Percentiles rank a stretch among this genome's conserved stretches.
Evolutionary conservation across 2,329 filamentous ascomycete species (phyloP).

Genomic region (Fusarium dlaminii): DNA sequence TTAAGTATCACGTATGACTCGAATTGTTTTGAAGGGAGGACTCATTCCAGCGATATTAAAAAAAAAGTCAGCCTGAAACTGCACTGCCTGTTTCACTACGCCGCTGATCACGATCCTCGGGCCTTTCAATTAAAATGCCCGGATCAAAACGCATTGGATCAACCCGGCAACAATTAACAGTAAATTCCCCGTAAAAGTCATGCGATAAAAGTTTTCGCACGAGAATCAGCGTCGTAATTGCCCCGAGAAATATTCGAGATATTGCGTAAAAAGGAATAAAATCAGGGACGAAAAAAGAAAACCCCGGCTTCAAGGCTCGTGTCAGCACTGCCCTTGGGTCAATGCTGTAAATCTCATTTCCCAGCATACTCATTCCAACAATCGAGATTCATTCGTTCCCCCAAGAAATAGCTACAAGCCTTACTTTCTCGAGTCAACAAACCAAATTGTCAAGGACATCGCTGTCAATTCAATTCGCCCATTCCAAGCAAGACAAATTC

Average conservation of each 20-base stretch:
- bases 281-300: not conserved
- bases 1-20: not conserved
- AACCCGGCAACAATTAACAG: not conserved
- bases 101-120: not conserved
- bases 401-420: not conserved
- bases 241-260: conserved; percentile 9
- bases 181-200: not conserved
- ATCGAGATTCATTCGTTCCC: conserved; percentile 12
- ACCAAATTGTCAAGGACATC: not conserved
- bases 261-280: not conserved
- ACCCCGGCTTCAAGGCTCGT: not conserved
- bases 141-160: not conserved
- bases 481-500: conserved; percentile 4
- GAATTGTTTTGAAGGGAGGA: not conserved
- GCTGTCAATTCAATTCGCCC: not conserved
- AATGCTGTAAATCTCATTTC: not conserved
- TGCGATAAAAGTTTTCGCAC: not conserved
- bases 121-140: not conserved
- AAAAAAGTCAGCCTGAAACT: conserved; percentile 15
- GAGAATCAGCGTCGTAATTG: not conserved
- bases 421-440: not conserved
- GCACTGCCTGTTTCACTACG: not conserved
- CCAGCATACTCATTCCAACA: conserved; percentile 17
- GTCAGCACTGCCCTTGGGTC: not conserved
- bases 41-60: not conserved